These are phyloP conservation scores for Cladosporium sp. DNA, from an alignment of 2,329 filamentous ascomycete species.

Conservation along the genomic window DNA sequence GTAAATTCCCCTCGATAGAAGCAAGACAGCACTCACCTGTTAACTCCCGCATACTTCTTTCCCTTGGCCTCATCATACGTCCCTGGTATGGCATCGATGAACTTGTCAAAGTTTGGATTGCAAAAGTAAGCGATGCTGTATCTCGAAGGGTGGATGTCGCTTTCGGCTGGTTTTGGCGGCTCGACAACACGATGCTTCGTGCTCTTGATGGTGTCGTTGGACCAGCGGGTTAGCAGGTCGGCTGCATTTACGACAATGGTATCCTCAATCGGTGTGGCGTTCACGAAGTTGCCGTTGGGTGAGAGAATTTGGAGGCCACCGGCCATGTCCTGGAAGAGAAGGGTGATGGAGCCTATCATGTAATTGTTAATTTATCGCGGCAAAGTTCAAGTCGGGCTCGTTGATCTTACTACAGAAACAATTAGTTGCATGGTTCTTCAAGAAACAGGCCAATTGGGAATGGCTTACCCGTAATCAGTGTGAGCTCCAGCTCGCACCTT, in stretches of 20 bases:
- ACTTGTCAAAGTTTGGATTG: slow-evolving; percentile 72
- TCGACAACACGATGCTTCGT: slow-evolving; percentile 85
- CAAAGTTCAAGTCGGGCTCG: background rate
- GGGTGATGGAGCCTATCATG: slow-evolving; percentile 34
- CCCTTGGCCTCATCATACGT: slow-evolving; percentile 61
- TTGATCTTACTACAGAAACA: background rate
- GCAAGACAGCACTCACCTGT: slow-evolving; percentile 31
- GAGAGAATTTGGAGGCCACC: slow-evolving; percentile 58
- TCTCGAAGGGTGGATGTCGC: slow-evolving; percentile 60
- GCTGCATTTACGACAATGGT: slow-evolving; percentile 84
- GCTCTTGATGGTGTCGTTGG: slow-evolving; percentile 82
- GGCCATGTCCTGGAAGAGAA: slow-evolving; percentile 49
- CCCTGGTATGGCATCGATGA: slow-evolving; percentile 76
- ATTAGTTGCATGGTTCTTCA: background rate
- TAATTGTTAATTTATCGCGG: background rate
- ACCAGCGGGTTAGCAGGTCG: slow-evolving; percentile 78
- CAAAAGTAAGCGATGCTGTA: slow-evolving; percentile 94
- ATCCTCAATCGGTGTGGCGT: slow-evolving; percentile 72
- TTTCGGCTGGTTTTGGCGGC: slow-evolving; percentile 51
- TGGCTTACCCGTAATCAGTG: slow-evolving; percentile 50
- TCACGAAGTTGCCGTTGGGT: slow-evolving; percentile 67
- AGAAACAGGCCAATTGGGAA: too few relatives aligned
- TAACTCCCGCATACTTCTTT: slow-evolving; percentile 76
- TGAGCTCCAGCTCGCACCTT: slow-evolving; percentile 68
- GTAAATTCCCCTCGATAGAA: background rate